Evolutionary conservation across 2,329 filamentous ascomycete genomes (phyloP), one percentile per base, ranked within the genome.

Genomic region (Xylaria sp.): DNA sequence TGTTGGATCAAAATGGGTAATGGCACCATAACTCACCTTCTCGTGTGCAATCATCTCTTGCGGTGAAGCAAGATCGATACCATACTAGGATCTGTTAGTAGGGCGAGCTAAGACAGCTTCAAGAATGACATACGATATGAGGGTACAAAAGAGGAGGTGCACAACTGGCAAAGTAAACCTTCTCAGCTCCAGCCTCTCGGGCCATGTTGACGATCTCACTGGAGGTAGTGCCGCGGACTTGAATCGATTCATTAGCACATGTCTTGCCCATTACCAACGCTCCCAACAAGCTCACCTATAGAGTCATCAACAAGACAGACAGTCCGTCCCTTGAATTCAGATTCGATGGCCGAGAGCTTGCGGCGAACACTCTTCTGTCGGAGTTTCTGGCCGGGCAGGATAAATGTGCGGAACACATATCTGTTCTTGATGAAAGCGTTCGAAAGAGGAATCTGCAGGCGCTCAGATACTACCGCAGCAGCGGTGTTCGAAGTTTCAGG

Each of bases 241-340:
- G 1, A 10, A 10, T 44, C 1, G 19, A 4, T 13, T 34, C 8
- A 16, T 63, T 55, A 63, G 61, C 54, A 18, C 16, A 13, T 16
- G 18, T 11, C 11, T 2, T 5, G 3, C n/a, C 1, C 16, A 11
- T 4, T 1, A 5, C 1, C 18, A 10, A 13, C 39, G 7, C 49
- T 4, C 3, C 0, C 11, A 1, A 4, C 11, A 18, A 51, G 56
- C 62, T 59, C n/a, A 60, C 62, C 62, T 53, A 96, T 91, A 67
- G 86, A 91, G 75, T 97, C 93, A 67, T 97, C 93, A 1, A 97
- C 90, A 0, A 97, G 78, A 9, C 92, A 80, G 6, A 97, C 89
- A 60, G 87, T 89, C 68, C 89, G 87, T 66, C 83, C 90, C 59
- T 86, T 80, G 75, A 97, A 97, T 71, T 97, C 92, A 44, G 87